Conservation (phyloP, 495 filamentous ascomycete species). For the Chlorociboria aeruginascens region DNA sequence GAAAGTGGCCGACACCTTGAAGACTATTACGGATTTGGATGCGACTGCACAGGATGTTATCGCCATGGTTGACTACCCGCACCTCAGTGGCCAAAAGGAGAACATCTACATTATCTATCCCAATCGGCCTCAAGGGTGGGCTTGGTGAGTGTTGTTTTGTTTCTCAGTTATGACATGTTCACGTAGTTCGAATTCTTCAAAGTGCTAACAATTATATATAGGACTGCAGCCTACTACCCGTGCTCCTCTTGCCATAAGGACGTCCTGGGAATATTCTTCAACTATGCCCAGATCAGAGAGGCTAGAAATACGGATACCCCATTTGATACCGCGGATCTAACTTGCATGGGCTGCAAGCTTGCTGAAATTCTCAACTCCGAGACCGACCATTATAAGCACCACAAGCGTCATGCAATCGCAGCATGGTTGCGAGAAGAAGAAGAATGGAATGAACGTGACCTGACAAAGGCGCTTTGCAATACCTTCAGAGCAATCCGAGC, state of each 20-base stretch:
- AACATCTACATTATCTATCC: background rate
- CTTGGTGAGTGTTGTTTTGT: constrained; percentile 3
- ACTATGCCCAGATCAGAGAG: background rate
- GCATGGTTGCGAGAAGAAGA: constrained; percentile 2
- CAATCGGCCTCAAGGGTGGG: background rate
- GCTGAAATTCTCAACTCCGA: background rate
- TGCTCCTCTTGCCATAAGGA: background rate
- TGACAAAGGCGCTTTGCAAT: background rate
- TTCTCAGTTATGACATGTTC: background rate
- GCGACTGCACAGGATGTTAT: background rate
- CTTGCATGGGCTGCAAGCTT: constrained; percentile 4
- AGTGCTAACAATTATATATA: background rate
- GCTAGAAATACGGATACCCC: background rate
- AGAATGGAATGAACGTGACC: background rate
- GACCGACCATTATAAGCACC: constrained; percentile 8
- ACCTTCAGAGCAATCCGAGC: background rate
- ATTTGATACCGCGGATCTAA: background rate
- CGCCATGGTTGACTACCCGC: constrained; percentile 3
- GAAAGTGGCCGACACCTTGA: constrained; percentile 5
- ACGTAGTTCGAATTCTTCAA: background rate
- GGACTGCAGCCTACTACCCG: background rate
- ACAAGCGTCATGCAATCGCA: constrained; percentile 2
- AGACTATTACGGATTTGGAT: background rate
- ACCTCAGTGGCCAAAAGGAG: background rate
- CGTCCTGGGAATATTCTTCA: constrained; percentile 4